Conservation (phyloP, 805 yeast species). For the Dipodascus geniculatus region DNA sequence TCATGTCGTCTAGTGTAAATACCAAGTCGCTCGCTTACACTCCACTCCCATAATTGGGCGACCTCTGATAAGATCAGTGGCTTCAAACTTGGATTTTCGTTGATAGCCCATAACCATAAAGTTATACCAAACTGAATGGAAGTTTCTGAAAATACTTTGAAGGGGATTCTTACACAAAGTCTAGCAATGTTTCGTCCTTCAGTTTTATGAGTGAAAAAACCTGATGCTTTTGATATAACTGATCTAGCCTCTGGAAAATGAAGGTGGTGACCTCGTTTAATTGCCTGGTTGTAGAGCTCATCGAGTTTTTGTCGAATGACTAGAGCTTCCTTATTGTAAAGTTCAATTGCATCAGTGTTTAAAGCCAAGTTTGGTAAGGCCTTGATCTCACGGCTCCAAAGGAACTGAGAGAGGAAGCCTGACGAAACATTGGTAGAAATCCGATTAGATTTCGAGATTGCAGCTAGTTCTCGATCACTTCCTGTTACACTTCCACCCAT, state of each 20-base stretch:
- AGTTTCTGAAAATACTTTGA: conserved; percentile 46
- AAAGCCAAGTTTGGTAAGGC: conserved; percentile 6
- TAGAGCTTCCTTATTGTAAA: conserved; percentile 19
- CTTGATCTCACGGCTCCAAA: conserved; percentile 46
- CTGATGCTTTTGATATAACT: conserved; percentile 27
- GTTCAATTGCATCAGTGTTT: not conserved
- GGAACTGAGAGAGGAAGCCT: conserved; percentile 62
- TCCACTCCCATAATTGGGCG: conserved; percentile 52
- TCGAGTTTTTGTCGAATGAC: conserved; percentile 14
- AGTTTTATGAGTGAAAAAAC: conserved; percentile 22
- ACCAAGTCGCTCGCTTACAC: conserved; percentile 51
- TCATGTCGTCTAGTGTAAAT: conserved; percentile 50
- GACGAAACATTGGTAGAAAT: conserved; percentile 45
- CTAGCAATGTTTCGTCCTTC: conserved; percentile 14
- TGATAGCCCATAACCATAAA: conserved; percentile 73
- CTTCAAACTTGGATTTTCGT: conserved; percentile 49
- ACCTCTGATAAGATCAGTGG: conserved; percentile 57
- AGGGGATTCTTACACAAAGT: conserved; percentile 42
- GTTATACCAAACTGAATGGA: conserved; percentile 54
- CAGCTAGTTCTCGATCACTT: conserved; percentile 52
- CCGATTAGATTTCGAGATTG: conserved; percentile 27
- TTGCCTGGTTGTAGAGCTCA: conserved; percentile 10
- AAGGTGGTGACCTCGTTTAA: conserved; percentile 7
- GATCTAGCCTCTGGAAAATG: conserved; percentile 15
- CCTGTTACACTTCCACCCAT: conserved; percentile 69